Evolutionary conservation across 345 rosid species (phyloP), one percentile per base, ranked within the genome.

Genomic region (Anastatica hierochuntica): DNA sequence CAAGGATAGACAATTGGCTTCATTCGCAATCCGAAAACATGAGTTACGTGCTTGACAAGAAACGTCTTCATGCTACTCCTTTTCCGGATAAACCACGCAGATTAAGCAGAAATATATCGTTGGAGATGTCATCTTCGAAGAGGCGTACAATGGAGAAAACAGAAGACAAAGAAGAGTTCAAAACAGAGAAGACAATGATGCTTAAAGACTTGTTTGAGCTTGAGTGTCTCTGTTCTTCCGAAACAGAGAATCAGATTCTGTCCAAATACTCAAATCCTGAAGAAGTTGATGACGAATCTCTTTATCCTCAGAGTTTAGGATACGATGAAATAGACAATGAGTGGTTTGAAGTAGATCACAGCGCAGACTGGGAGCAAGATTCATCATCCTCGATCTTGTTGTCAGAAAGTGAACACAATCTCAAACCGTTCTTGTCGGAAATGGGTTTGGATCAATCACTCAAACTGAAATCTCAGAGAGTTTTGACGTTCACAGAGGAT

Each of bases 1-100:
- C 66, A 4, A 77, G 70, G 62, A 75, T 76, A 21, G 64, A 70
- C 49, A 63, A 59, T 34, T 78, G 85, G 87, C 70, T 78, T 41
- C 63, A 53, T 19, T 72, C 62, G 13, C 79, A 74, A 43, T 67
- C 72, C 14, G 49, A 46, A 44, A 20, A 44, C 19, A 67, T 43
- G 3, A 61, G 48, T 63, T 51, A 50, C 57, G 18, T 57, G 46
- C 59, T 45, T 27, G 67, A 44, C 67, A 77, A 57, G 55, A 70
- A 65, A 64, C 57, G 11, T 45, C 53, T 62, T 71, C n/a, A n/a
- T n/a, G n/a, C n/a, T n/a, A n/a, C n/a, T n/a, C n/a, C n/a, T n/a
- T n/a, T n/a, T n/a, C n/a, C n/a, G n/a, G n/a, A n/a, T n/a, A n/a
- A n/a, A n/a, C n/a, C n/a, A n/a, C n/a, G n/a, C n/a, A n/a, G n/a